Conservation (phyloP, 2,329 filamentous ascomycete species). For the Sporothrix curviconia region DNA sequence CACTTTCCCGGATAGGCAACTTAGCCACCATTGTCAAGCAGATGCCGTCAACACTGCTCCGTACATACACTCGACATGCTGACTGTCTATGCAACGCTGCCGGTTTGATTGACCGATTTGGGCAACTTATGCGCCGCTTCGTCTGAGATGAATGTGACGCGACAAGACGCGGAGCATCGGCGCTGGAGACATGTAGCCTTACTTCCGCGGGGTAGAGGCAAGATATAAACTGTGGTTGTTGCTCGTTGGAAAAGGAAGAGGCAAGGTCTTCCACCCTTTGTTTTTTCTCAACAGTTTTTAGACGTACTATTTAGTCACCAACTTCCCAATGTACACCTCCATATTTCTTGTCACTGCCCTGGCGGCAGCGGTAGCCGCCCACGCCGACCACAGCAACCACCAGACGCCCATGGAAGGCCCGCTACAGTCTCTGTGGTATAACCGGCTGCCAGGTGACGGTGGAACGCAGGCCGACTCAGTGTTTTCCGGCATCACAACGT, state of each 20-base stretch:
- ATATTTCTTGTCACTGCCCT: neutral
- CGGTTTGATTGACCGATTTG: neutral
- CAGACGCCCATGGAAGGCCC: conserved; percentile 62
- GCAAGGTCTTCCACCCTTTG: too few relatives aligned
- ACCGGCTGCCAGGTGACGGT: conserved; percentile 72
- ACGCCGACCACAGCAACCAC: conserved; percentile 45
- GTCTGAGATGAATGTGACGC: neutral
- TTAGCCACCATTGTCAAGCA: neutral
- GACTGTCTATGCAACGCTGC: neutral
- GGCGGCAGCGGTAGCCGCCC: conserved; percentile 49
- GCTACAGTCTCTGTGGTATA: conserved; percentile 74
- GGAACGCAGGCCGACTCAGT: conserved; percentile 84
- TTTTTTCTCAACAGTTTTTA: too few relatives aligned
- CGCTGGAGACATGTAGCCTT: neutral
- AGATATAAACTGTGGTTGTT: conserved; percentile 5
- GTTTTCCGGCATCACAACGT: conserved; percentile 82
- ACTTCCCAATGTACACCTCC: neutral
- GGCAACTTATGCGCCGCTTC: neutral
- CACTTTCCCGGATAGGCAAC: neutral
- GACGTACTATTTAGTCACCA: too few relatives aligned
- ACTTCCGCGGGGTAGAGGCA: neutral
- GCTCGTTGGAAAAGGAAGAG: too few relatives aligned
- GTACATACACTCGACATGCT: neutral
- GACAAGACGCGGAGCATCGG: neutral
- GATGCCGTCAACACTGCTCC: neutral